phyloP scores from a whole-genome alignment of 345 rosid species.

The Hirschfeldia incana region DNA sequence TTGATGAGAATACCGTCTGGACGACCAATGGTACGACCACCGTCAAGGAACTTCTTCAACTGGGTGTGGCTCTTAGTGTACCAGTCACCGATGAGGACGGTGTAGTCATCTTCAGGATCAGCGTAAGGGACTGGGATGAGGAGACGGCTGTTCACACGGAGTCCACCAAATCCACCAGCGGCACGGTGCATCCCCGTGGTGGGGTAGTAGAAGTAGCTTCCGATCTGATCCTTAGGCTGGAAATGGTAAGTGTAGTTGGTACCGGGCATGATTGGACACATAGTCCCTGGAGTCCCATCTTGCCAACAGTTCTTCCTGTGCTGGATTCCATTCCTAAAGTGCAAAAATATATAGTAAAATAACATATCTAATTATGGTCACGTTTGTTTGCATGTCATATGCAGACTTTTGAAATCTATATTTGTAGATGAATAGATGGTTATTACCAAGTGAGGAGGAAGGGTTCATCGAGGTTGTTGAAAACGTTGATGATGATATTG shows the following conservation, averaged over 20 bases:
- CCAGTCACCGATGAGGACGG: slow-evolving; percentile 66
- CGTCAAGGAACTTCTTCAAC: slow-evolving; percentile 46
- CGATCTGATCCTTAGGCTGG: slow-evolving; percentile 92
- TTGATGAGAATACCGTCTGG: slow-evolving; percentile 69
- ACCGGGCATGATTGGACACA: slow-evolving; percentile 72
- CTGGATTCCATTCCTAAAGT: slow-evolving; percentile 66
- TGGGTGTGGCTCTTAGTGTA: slow-evolving; percentile 54
- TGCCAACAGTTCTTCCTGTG: slow-evolving; percentile 88
- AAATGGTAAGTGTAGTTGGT: slow-evolving; percentile 74
- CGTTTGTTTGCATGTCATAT: too few relatives aligned
- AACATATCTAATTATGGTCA: too few relatives aligned
- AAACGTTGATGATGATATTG: slow-evolving; percentile 68
- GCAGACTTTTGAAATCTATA: too few relatives aligned
- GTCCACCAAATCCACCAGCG: slow-evolving; percentile 72
- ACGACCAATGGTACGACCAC: slow-evolving; percentile 55
- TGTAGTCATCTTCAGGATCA: slow-evolving; percentile 66
- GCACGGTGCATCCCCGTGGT: slow-evolving; percentile 51
- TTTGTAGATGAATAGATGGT: not conserved
- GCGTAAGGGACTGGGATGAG: slow-evolving; percentile 74
- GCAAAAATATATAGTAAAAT: not conserved
- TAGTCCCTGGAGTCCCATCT: slow-evolving; percentile 71
- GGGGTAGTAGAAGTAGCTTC: slow-evolving; percentile 71
- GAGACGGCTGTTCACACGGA: slow-evolving; percentile 63
- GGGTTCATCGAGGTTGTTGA: slow-evolving; percentile 80
- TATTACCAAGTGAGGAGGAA: slow-evolving; percentile 66